Evolutionary conservation across 441 rosid species (phyloP), one percentile per base, ranked within the genome.

Genomic region (Adansonia madagascariensis): DNA sequence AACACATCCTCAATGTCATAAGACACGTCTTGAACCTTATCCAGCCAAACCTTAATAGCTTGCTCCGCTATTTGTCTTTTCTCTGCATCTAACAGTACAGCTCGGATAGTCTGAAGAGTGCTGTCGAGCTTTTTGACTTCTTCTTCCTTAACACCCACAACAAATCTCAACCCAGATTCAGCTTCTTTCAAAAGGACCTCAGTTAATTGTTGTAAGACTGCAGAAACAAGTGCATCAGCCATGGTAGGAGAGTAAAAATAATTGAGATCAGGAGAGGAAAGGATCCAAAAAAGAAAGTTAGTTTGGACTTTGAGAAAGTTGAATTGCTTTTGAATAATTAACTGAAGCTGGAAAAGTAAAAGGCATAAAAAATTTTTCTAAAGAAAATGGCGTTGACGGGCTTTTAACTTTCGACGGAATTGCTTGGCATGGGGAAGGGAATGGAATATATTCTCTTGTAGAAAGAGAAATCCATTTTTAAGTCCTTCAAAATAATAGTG

Each of bases 181-280:
- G 53, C 57, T 9, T 62, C 24, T 62, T 24, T 4, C 2, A 43
- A 8, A 7, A 46, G 20, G 6, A 61, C 15, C 9, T 22, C 3
- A 10, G 14, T 15, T 55, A 74, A 49, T 8, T 74, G 69, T 15
- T 44, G 20, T 31, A 31, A 17, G 43, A 74, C 46, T 44, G 69
- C 69, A 4, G 77, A 60, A 4, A 74, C 69, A 60, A 61, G 12
- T 15, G 77, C 77, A 60, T 60, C 69, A 59, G n/a, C 77, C 77
- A 74, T 61, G 47, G 8, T 6, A 1, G 59, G 20, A 15, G 24
- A 17, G 17, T 1, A 57, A 18, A 18, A 18, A 57, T 9, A 20
- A 11, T 9, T 57, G 62, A 18, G 11, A 57, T 7, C 10, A 7
- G 2, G 10, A 7, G 1, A 44, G 10, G 3, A 4, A 57, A 4